These are phyloP conservation scores for Trichoderma semiorbis DNA, from an alignment of 2,329 filamentous ascomycete genomes.

Conservation along the genomic window DNA sequence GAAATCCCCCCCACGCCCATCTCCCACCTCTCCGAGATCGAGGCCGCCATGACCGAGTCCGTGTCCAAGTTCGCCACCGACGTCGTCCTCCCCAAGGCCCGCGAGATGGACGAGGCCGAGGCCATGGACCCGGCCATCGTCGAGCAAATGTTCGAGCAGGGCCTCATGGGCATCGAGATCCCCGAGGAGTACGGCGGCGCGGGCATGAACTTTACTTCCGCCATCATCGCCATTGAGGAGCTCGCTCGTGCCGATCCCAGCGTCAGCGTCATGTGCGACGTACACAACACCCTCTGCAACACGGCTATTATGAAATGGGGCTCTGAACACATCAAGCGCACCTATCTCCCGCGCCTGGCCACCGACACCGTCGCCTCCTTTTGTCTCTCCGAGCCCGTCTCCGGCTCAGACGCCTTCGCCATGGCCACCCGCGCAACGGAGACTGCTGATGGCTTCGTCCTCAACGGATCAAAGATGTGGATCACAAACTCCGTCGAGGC, in stretches of 20 bases:
- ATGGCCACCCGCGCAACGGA: conserved; percentile 86
- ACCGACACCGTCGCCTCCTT: conserved; percentile 90
- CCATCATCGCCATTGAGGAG: conserved; percentile 96
- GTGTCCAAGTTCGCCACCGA: conserved; percentile 90
- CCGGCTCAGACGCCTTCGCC: conserved; percentile 93
- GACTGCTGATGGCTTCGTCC: conserved; percentile 77
- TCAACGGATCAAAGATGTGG: conserved; percentile 98
- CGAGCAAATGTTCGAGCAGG: conserved; percentile 94
- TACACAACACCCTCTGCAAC: conserved; percentile 97
- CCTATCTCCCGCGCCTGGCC: conserved; percentile 84
- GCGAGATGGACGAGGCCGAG: conserved; percentile 97
- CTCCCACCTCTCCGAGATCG: conserved; percentile 85
- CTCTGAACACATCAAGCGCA: conserved; percentile 71
- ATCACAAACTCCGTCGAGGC: conserved; percentile 97
- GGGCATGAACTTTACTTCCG: conserved; percentile 97
- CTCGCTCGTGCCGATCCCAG: conserved; percentile 90
- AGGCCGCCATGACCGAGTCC: conserved; percentile 81
- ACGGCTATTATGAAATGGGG: conserved; percentile 87
- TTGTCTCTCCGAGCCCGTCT: conserved; percentile 88
- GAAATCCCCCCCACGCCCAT: conserved; percentile 88
- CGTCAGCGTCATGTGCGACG: conserved; percentile 91
- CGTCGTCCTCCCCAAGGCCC: conserved; percentile 82
- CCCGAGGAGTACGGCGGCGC: conserved; percentile 95
- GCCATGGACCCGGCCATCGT: conserved; percentile 84
- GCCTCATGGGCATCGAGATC: conserved; percentile 95